Percentiles rank a stretch among this genome's conserved stretches.
phyloP scores from a whole-genome alignment of 805 yeast genomes.

The Ogataea pilisensis region DNA sequence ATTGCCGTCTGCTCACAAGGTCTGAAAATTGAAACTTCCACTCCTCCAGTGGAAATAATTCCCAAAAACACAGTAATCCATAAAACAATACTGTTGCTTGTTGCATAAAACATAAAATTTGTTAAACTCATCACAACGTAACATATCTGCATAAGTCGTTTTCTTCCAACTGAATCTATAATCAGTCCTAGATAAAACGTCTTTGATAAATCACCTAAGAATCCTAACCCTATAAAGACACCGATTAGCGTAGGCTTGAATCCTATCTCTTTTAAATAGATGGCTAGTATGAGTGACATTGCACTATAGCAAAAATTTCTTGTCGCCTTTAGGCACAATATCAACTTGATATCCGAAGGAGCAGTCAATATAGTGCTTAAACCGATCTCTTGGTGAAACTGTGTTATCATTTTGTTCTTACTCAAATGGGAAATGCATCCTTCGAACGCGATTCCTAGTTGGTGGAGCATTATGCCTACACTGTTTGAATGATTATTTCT shows the following conservation, averaged over 20 bases:
- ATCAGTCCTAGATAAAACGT: slow-evolving; percentile 42
- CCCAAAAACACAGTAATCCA: slow-evolving; percentile 42
- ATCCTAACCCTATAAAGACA: slow-evolving; percentile 43
- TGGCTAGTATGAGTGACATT: slow-evolving; percentile 37
- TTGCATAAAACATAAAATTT: slow-evolving; percentile 36
- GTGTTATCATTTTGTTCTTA: not conserved
- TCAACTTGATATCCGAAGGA: slow-evolving; percentile 31
- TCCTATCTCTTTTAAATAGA: slow-evolving; percentile 40
- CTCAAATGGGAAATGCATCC: not conserved
- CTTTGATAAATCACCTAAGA: slow-evolving; percentile 48
- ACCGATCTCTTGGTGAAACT: slow-evolving; percentile 32
- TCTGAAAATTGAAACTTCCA: slow-evolving; percentile 56
- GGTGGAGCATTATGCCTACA: too few relatives aligned
- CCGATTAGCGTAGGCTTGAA: slow-evolving; percentile 44
- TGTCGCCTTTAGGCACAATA: slow-evolving; percentile 32
- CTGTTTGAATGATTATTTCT: too few relatives aligned
- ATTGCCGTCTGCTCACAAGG: slow-evolving; percentile 52
- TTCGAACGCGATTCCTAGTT: too few relatives aligned
- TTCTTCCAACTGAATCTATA: slow-evolving; percentile 47
- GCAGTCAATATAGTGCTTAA: slow-evolving; percentile 29
- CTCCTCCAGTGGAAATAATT: slow-evolving; percentile 55
- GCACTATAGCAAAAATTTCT: slow-evolving; percentile 37
- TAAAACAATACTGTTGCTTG: slow-evolving; percentile 33
- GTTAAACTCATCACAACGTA: slow-evolving; percentile 40
- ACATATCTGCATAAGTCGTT: slow-evolving; percentile 36